Evolutionary conservation across 2,329 filamentous ascomycete species (phyloP).

Genomic region (Penicillium capsulatum): DNA sequence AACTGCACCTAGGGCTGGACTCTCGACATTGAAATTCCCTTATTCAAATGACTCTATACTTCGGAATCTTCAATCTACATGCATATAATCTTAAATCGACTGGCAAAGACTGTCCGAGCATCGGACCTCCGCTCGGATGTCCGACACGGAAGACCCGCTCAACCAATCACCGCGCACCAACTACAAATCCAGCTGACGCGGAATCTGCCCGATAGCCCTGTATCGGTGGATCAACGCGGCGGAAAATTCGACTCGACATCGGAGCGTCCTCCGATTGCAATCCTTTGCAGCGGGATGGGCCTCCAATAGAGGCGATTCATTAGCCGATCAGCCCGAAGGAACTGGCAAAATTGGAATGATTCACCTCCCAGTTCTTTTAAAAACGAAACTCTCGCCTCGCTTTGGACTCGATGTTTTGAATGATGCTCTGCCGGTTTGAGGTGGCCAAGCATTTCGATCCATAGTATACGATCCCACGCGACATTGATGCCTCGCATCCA

Average conservation of each 20-base stretch:
- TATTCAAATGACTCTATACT: too few relatives aligned
- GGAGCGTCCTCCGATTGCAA: conserved; percentile 17
- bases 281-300: conserved; percentile 10
- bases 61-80: too few relatives aligned
- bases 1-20: too few relatives aligned
- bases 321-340: conserved; percentile 16
- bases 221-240: conserved; percentile 10
- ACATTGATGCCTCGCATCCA: neutral
- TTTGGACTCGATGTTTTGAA: too few relatives aligned
- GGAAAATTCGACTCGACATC: conserved; percentile 16
- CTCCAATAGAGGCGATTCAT: conserved; percentile 17
- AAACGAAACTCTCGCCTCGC: too few relatives aligned
- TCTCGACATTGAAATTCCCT: too few relatives aligned
- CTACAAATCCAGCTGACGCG: conserved; percentile 12
- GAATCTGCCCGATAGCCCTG: conserved; percentile 13
- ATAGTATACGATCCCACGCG: too few relatives aligned
- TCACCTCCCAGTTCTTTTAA: too few relatives aligned
- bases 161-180: conserved; percentile 7
- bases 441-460: conserved; percentile 12
- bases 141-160: conserved; percentile 17
- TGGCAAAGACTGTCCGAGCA: too few relatives aligned
- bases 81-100: too few relatives aligned
- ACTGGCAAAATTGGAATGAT: conserved; percentile 2
- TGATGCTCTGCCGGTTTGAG: too few relatives aligned
- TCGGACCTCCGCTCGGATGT: conserved; percentile 21